phyloP scores from a whole-genome alignment of 441 rosid species.

The Arabidopsis hybrid region DNA sequence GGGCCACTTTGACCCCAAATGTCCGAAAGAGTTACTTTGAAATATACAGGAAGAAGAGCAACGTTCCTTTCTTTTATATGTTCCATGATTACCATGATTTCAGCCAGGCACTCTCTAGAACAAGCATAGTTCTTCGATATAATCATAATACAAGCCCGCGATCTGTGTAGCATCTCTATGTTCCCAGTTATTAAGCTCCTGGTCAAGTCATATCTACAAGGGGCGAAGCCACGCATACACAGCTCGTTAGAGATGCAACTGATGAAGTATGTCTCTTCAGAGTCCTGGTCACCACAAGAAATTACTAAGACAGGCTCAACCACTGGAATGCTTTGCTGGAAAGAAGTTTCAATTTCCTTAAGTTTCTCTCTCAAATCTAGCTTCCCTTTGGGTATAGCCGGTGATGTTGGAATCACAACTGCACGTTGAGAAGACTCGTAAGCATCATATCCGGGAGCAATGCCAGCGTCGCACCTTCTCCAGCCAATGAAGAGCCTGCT shows the following conservation, averaged over 20 bases:
- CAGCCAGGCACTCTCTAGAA: conserved; percentile 9
- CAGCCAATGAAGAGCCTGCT: conserved; percentile 57
- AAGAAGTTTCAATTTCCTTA: conserved; percentile 12
- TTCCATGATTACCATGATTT: conserved; percentile 4
- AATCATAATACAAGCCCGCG: conserved; percentile 21
- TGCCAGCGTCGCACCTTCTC: conserved; percentile 49
- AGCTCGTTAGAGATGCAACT: conserved; percentile 19
- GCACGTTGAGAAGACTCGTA: background rate
- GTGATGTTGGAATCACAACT: background rate
- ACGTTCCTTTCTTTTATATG: background rate
- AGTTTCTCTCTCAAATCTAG: background rate
- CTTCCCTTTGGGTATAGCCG: background rate
- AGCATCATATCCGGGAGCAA: background rate
- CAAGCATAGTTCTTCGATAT: conserved; percentile 15
- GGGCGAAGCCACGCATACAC: background rate
- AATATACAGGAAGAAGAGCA: conserved; percentile 12
- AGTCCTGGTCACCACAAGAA: conserved; percentile 19
- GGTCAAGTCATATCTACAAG: conserved; percentile 26
- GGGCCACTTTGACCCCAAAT: too few relatives aligned
- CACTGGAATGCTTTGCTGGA: background rate
- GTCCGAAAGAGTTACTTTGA: background rate
- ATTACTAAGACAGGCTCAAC: background rate
- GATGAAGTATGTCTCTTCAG: conserved; percentile 30
- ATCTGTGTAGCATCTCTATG: background rate
- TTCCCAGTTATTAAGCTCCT: background rate